Evolutionary conservation across 169 alveolate species (phyloP), one percentile per base, ranked within the genome.

Genomic region (Plasmodium coatneyi): DNA sequence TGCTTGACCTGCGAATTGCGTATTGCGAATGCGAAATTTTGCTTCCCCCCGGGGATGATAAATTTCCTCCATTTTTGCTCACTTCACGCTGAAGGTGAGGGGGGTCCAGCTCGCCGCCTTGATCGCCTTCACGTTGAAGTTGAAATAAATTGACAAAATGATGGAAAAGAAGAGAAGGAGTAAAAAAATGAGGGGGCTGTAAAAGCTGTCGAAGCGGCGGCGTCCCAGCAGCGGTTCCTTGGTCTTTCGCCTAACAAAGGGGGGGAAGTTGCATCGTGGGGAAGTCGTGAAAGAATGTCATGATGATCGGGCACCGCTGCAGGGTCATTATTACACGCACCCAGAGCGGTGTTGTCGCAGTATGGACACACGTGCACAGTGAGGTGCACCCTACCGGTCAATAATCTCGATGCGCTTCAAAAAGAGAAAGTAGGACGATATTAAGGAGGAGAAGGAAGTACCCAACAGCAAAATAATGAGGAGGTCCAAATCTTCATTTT

Each of bases 161-260:
- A 86, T 86, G 19, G 86, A 86, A 41, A 86, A 86, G 10, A 86
- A 86, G 16, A 86, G 82, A n/a, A 86, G 80, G 16, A 86, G 19
- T 32, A 86, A 41, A 28, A 86, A 86, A 49, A 86, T 86, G 66
- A 86, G 56, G 10, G 93, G 93, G 32, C 93, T 74, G 46, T 70
- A 86, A 86, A 86, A 86, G 22, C 93, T 86, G 82, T 86, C 93
- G 22, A 86, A 86, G 78, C 93, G 84, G 36, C 56, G 79, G 30
- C 80, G 86, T 4, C 80, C 84, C 36, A 52, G 36, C 9, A 52
- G 32, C 30, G 93, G 84, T 86, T 86, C 93, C 56, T 76, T 78
- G 7, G 93, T 86, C 80, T 86, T 86, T 9, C 93, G 41, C 84
- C 93, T 86, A 54, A 34, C 19, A 66, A 25, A 19, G 76, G 76